A percentile compares a stretch with the other conserved stretches of the same genome.
Conservation (phyloP, 2,329 filamentous ascomycete genomes). For the Phyllosticta ampelicida region DNA sequence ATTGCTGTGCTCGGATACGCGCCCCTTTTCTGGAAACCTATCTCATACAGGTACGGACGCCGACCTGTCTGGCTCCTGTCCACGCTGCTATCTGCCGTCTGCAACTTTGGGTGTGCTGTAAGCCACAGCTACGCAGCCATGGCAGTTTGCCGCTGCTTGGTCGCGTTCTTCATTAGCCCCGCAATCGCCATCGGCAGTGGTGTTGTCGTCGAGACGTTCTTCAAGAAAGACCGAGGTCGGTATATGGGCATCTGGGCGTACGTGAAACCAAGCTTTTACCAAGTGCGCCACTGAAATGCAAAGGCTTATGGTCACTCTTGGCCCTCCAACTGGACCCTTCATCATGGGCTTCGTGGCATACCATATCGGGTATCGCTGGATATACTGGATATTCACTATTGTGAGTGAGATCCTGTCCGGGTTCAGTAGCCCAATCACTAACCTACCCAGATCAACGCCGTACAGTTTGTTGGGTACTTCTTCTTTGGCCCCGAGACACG, state of each 20-base stretch:
- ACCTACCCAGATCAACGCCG: slow-evolving; percentile 39
- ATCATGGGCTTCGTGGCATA: slow-evolving; percentile 38
- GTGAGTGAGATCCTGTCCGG: slow-evolving; percentile 10
- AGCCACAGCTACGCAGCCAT: slow-evolving; percentile 40
- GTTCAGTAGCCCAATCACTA: background rate
- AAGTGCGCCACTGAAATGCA: background rate
- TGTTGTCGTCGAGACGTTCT: slow-evolving; percentile 48
- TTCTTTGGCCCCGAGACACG: slow-evolving; percentile 46
- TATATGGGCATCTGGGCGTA: slow-evolving; percentile 49
- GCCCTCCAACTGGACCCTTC: slow-evolving; percentile 34
- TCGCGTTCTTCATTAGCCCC: slow-evolving; percentile 46
- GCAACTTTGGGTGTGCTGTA: slow-evolving; percentile 45
- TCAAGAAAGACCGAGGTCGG: slow-evolving; percentile 42
- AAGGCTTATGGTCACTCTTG: slow-evolving; percentile 37
- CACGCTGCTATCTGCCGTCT: slow-evolving; percentile 35
- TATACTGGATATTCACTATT: slow-evolving; percentile 48
- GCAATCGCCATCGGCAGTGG: slow-evolving; percentile 45
- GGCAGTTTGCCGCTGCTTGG: slow-evolving; percentile 42
- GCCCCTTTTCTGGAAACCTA: slow-evolving; percentile 47
- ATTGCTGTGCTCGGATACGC: slow-evolving; percentile 44
- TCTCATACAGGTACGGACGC: slow-evolving; percentile 44
- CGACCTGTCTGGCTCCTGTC: slow-evolving; percentile 45
- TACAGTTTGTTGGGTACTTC: slow-evolving; percentile 46
- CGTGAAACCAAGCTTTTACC: background rate
- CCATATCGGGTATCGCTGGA: slow-evolving; percentile 46